A percentile compares a stretch with the other conserved stretches of the same genome.
Conservation (phyloP, 148 eudicot genomes). For the Gaultheria prostrata region DNA sequence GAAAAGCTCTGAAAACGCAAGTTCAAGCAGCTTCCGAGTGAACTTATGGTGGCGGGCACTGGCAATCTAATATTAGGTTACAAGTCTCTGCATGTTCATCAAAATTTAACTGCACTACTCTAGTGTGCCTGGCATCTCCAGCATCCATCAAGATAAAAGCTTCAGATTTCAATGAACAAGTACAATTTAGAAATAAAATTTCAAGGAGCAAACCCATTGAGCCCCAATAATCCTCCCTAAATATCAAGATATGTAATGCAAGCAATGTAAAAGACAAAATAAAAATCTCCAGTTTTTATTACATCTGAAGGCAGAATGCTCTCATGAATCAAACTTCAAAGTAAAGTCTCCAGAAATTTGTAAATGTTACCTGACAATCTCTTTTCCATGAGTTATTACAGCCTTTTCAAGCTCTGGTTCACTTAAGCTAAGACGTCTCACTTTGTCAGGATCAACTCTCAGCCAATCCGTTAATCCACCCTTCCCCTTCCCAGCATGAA, state of each 20-base stretch:
- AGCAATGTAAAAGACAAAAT: too few species aligned
- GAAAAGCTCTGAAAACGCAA: background rate
- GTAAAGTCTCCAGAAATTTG: background rate
- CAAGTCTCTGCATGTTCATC: background rate
- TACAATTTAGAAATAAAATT: background rate
- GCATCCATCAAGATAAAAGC: background rate
- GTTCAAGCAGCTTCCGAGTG: background rate
- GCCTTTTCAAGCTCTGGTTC: constrained; percentile 70
- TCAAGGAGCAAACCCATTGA: background rate
- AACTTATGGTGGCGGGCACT: background rate
- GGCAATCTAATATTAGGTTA: background rate
- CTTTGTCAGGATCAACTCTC: constrained; percentile 54
- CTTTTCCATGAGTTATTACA: constrained; percentile 43
- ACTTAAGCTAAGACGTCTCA: constrained; percentile 80
- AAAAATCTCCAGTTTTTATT: background rate
- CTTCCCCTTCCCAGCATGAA: constrained; percentile 78
- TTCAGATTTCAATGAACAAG: background rate
- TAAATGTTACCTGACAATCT: constrained; percentile 51
- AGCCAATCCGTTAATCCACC: constrained; percentile 64
- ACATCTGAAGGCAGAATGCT: background rate
- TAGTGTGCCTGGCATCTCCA: background rate
- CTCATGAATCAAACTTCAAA: background rate
- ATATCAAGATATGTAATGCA: background rate
- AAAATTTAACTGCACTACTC: background rate
- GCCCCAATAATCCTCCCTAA: background rate